A percentile compares a stretch with the other conserved stretches of the same genome.
phyloP scores from a whole-genome alignment of 805 yeast species.

The Kodamaea kaohsiungensis region DNA sequence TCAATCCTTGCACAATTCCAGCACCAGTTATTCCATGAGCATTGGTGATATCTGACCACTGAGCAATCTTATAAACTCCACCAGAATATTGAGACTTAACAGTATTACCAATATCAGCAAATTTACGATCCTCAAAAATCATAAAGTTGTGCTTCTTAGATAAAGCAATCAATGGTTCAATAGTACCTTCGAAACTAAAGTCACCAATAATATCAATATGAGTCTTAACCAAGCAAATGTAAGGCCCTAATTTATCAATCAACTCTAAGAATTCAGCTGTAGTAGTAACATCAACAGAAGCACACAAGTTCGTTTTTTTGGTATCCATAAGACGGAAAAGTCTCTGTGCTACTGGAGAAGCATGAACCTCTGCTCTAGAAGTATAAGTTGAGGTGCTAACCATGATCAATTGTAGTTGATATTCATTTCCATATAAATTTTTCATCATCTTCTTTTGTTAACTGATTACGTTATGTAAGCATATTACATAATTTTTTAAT shows the following conservation, averaged over 20 bases:
- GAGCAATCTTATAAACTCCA: constrained; percentile 84
- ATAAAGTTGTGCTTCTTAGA: constrained; percentile 83
- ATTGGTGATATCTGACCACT: constrained; percentile 96
- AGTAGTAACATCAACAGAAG: constrained; percentile 86
- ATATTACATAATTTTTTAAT: too few species aligned
- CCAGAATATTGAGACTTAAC: constrained; percentile 92
- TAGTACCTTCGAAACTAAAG: constrained; percentile 77
- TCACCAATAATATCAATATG: constrained; percentile 93
- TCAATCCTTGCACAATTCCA: constrained; percentile 87
- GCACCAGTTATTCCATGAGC: constrained; percentile 98
- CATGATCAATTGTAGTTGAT: constrained; percentile 15
- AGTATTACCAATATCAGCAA: constrained; percentile 98
- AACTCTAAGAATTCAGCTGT: constrained; percentile 73
- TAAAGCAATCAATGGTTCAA: constrained; percentile 68
- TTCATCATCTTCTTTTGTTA: neutral
- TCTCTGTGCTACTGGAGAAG: constrained; percentile 77
- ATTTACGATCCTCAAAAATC: constrained; percentile 95
- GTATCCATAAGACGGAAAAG: constrained; percentile 71
- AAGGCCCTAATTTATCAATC: constrained; percentile 84
- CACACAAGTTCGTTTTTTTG: constrained; percentile 88
- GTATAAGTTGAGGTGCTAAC: constrained; percentile 48
- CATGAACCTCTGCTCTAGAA: constrained; percentile 67
- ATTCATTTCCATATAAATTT: neutral
- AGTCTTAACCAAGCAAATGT: constrained; percentile 87
- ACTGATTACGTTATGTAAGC: too few species aligned